Evolutionary conservation across 139 green algal genomes (phyloP), one percentile per base, ranked within the genome.

Genomic region (Chlamydomonas applanata): DNA sequence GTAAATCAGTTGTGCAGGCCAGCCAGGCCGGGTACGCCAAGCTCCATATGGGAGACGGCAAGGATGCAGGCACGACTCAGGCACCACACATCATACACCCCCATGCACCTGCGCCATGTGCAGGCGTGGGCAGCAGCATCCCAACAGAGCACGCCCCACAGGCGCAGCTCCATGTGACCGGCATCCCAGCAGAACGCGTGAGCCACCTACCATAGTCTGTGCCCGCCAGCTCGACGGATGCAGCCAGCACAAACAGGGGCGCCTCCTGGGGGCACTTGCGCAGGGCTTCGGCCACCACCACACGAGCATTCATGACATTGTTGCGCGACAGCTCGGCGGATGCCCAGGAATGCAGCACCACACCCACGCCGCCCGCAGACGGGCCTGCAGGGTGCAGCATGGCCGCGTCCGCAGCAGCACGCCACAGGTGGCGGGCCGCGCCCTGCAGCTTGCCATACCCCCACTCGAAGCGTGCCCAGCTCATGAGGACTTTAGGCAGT

Each of bases 311-410:
- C 29, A 63, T 79, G 3, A 79, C 44, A 61, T 93, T 93, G 56
- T 29, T 32, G 0, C 76, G 75, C 29, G 92, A 79, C 19, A 79
- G 81, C 78, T 92, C 88, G 0, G 62, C 60, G 0, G 33, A 61
- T 0, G 80, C 88, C 86, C 86, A 92, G n/a, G 72, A 45, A 72
- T 89, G 79, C 34, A 90, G 70, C 34, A 85, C 63, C 52, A 75
- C 72, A 4, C 71, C 74, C 0, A 75, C 75, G 3, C 68, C 77
- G 19, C 57, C 76, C 14, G 66, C 72, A 0, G 78, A 35, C 2
- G 64, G 29, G 3, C 79, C 79, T 11, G 49, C 60, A 0, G 81
- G 83, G 59, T 88, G 80, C 19, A 35, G 34, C 22, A 59, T 63
- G 20, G 80, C 78, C 22, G 75, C 71, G 27, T 83, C 75, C 1